phyloP scores from a whole-genome alignment of 202 grass and related monocot genomes.

The Eragrostis tef region DNA sequence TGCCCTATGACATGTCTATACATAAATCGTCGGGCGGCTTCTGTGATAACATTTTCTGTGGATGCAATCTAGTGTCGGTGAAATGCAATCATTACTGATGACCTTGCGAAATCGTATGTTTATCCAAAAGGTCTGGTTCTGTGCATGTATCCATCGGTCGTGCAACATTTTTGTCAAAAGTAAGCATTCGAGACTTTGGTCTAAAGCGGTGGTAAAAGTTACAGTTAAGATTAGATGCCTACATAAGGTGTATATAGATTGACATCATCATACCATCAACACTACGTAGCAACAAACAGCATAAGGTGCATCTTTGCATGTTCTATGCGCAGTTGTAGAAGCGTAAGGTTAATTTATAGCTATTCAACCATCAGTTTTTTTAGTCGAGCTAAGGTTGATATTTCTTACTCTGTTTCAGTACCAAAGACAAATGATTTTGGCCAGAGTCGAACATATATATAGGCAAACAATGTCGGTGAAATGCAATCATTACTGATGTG shows the following conservation, averaged over 20 bases:
- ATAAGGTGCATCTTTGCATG: too few species aligned
- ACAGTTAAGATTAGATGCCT: slow-evolving; percentile 8
- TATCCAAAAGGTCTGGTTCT: neutral
- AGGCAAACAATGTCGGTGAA: slow-evolving; percentile 47
- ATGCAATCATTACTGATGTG: slow-evolving; percentile 37
- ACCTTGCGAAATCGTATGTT: neutral
- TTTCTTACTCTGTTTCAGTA: too few species aligned
- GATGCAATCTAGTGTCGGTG: slow-evolving; percentile 44
- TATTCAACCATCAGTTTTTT: neutral
- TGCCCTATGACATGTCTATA: slow-evolving; percentile 4
- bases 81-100: slow-evolving; percentile 39
- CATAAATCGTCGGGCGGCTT: slow-evolving; percentile 20
- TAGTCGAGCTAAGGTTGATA: too few species aligned
- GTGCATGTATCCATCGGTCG: slow-evolving; percentile 13
- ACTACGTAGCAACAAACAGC: slow-evolving; percentile 16
- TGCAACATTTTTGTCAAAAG: slow-evolving; percentile 38
- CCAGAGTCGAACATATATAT: too few species aligned
- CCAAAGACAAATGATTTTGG: too few species aligned
- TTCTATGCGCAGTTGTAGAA: too few species aligned
- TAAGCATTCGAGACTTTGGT: slow-evolving; percentile 11
- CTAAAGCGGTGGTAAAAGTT: slow-evolving; percentile 20
- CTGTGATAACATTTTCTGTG: neutral
- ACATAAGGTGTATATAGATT: neutral
- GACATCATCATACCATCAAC: slow-evolving; percentile 42
- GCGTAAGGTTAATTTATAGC: neutral